These are phyloP conservation scores for Gastrolobium bilobum DNA, from an alignment of 306 rosid species.

Conservation along the genomic window DNA sequence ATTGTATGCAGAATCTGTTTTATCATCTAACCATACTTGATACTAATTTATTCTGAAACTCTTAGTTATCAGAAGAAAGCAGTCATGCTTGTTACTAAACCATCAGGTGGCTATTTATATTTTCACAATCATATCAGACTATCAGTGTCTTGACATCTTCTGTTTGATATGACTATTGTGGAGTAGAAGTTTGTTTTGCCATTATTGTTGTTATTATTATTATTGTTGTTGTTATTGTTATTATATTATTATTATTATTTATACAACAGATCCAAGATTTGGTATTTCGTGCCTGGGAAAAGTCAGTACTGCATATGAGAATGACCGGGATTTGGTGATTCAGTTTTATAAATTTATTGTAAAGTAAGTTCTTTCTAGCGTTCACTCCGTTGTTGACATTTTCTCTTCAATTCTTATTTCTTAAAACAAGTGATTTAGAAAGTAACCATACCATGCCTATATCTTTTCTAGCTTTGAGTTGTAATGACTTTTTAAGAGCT, in stretches of 20 bases:
- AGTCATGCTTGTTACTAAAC: background rate
- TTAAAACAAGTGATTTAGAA: background rate
- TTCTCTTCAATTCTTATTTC: background rate
- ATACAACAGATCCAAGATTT: constrained; percentile 73
- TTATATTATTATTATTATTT: background rate
- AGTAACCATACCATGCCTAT: constrained; percentile 1
- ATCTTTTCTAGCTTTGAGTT: constrained; percentile 36
- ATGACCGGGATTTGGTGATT: constrained; percentile 80
- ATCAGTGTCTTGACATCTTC: background rate
- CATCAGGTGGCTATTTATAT: background rate
- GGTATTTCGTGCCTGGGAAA: constrained; percentile 83
- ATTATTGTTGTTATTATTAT: background rate
- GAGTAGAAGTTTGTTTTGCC: background rate
- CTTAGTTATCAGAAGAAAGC: background rate
- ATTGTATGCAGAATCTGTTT: constrained; percentile 29
- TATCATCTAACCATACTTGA: constrained; percentile 21
- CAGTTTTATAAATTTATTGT: constrained; percentile 72
- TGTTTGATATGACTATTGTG: background rate
- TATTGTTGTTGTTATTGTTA: no score
- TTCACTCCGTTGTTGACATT: constrained; percentile 1
- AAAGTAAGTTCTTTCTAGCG: constrained; percentile 56
- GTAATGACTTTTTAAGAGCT: constrained; percentile 28
- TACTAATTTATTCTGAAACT: constrained; percentile 1
- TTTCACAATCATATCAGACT: background rate
- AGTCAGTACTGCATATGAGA: constrained; percentile 69